Evolutionary conservation across 805 yeast species (phyloP).

Genomic region (Kazachstania bromeliacearum): DNA sequence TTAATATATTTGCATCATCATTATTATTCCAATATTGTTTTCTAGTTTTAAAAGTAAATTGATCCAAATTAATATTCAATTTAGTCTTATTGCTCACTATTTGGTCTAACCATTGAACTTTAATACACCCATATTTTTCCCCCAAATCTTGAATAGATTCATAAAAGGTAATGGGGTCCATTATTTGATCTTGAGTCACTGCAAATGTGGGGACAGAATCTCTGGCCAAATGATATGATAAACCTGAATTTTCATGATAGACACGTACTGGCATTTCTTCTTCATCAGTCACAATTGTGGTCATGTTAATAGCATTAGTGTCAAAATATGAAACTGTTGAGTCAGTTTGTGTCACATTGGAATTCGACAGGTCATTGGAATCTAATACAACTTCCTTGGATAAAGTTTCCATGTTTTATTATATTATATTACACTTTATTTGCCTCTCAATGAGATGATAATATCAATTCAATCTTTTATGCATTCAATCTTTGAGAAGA

Average conservation of each 20-base stretch:
- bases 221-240: constrained; percentile 11
- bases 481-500: too few relatives aligned
- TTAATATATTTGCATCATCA: constrained; percentile 34
- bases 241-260: constrained; percentile 13
- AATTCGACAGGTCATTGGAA: neutral
- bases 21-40: constrained; percentile 25
- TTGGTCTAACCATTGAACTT: constrained; percentile 8
- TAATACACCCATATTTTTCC: constrained; percentile 18
- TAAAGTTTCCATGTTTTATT: too few relatives aligned
- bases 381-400: too few relatives aligned
- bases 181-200: constrained; percentile 8
- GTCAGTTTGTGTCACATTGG: neutral
- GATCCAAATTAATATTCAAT: constrained; percentile 13
- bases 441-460: too few relatives aligned
- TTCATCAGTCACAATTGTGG: neutral
- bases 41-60: constrained; percentile 20
- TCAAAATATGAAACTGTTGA: neutral
- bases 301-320: neutral
- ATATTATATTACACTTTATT: too few relatives aligned
- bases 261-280: constrained; percentile 2
- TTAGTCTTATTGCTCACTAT: neutral
- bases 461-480: too few relatives aligned
- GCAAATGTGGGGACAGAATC: constrained; percentile 20
- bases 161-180: constrained; percentile 19
- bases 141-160: constrained; percentile 19